Evolutionary conservation across 129 eudicot species (phyloP).

Genomic region (Flaveria robusta): DNA sequence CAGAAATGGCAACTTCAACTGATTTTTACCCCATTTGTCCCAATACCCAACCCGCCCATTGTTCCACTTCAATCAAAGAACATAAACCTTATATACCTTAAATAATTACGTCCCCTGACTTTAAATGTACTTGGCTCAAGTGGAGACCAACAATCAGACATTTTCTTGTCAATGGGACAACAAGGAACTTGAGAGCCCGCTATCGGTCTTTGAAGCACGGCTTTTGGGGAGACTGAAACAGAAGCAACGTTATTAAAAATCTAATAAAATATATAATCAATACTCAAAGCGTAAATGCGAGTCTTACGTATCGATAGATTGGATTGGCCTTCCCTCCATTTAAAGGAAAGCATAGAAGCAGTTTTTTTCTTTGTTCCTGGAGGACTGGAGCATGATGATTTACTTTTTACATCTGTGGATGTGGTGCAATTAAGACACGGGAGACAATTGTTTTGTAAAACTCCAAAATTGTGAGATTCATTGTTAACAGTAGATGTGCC

Average conservation of each 20-base stretch:
- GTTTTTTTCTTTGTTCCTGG: conserved; percentile 61
- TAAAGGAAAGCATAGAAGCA: conserved; percentile 62
- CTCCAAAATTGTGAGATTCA: conserved; percentile 56
- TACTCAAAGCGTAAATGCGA: not conserved
- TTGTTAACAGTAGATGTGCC: conserved; percentile 35
- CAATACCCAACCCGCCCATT: not conserved
- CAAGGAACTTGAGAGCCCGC: conserved; percentile 87
- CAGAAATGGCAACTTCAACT: not conserved
- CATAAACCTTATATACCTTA: conserved; percentile 45
- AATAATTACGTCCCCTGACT: conserved; percentile 72
- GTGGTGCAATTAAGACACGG: conserved; percentile 76
- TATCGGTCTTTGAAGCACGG: conserved; percentile 71
- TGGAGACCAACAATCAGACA: conserved; percentile 77
- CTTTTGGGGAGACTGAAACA: conserved; percentile 66
- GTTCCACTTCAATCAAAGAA: not conserved
- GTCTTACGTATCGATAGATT: conserved; percentile 64
- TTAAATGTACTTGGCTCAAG: conserved; percentile 76
- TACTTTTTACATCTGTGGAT: conserved; percentile 52
- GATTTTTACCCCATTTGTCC: not conserved
- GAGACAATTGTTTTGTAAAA: conserved; percentile 59
- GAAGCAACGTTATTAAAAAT: not conserved
- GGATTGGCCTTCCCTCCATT: conserved; percentile 71
- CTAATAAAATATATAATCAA: not conserved
- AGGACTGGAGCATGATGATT: conserved; percentile 57
- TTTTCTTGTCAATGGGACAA: conserved; percentile 80